Conservation (phyloP, 2,329 filamentous ascomycete genomes). For the Tolypocladium album region DNA sequence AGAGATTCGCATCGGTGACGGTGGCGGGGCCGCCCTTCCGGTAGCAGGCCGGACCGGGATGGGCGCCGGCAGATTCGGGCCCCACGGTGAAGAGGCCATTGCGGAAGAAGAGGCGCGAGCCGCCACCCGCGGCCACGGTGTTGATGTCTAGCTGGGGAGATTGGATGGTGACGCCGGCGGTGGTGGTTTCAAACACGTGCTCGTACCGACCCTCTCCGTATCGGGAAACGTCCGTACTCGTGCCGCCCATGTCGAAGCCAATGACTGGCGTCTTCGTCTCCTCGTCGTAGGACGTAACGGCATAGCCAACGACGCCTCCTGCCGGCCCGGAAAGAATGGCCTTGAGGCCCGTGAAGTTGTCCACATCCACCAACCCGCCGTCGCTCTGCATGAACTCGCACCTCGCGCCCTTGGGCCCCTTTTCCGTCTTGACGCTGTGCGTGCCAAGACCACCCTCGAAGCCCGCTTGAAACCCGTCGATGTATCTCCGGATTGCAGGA, state of each 20-base stretch:
- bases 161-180: conserved; percentile 68
- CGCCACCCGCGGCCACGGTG: conserved; percentile 67
- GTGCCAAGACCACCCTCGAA: conserved; percentile 23
- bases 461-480: conserved; percentile 22
- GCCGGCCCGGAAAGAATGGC: conserved; percentile 66
- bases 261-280: conserved; percentile 59
- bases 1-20: conserved; percentile 62
- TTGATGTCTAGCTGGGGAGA: conserved; percentile 74
- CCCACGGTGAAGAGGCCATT: conserved; percentile 66
- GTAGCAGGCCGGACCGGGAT: conserved; percentile 63
- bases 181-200: conserved; percentile 59
- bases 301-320: conserved; percentile 67
- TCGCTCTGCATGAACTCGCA: conserved; percentile 67
- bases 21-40: conserved; percentile 60
- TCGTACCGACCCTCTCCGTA: conserved; percentile 38
- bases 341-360: conserved; percentile 56
- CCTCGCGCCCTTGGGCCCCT: conserved; percentile 51
- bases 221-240: conserved; percentile 62
- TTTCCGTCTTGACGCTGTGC: conserved; percentile 3
- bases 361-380: conserved; percentile 39
- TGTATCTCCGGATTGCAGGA: conserved; percentile 24
- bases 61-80: conserved; percentile 59
- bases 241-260: conserved; percentile 65
- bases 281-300: conserved; percentile 60
- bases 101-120: conserved; percentile 57